A percentile compares a stretch with the other conserved stretches of the same genome.
Conservation (phyloP, 2,329 filamentous ascomycete species). For the Exophiala phaeomuriformis region DNA sequence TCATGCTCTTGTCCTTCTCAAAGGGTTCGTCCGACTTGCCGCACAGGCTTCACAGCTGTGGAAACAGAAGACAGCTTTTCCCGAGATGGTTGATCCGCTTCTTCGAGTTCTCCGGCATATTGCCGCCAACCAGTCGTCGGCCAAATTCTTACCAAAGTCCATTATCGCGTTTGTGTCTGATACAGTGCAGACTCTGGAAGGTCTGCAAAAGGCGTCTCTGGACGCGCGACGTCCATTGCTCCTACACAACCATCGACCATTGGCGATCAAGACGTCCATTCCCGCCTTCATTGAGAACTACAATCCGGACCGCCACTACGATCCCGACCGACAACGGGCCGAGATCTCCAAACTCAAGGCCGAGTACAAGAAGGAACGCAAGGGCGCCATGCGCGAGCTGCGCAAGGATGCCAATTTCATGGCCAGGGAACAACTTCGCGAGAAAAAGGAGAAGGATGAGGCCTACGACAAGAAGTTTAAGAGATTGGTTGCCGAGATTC, state of each 20-base stretch:
- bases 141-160: constrained; percentile 44
- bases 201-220: constrained; percentile 53
- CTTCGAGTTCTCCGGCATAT: constrained; percentile 56
- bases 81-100: constrained; percentile 67
- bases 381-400: constrained; percentile 88
- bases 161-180: constrained; percentile 39
- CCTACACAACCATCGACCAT: constrained; percentile 79
- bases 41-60: constrained; percentile 64
- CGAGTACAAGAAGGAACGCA: constrained; percentile 91
- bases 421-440: constrained; percentile 75
- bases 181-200: constrained; percentile 34
- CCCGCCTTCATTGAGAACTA: constrained; percentile 96
- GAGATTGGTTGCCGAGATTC: constrained; percentile 85
- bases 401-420: constrained; percentile 94
- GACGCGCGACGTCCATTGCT: constrained; percentile 65
- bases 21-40: constrained; percentile 54
- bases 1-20: constrained; percentile 13
- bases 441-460: constrained; percentile 89
- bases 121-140: constrained; percentile 10
- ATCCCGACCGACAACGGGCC: constrained; percentile 82
- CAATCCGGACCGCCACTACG: constrained; percentile 95
- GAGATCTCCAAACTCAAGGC: constrained; percentile 76
- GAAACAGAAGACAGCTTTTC: constrained; percentile 64
- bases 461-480: constrained; percentile 97
- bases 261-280: constrained; percentile 78